These are phyloP conservation scores for Exophiala sp. DNA, from an alignment of 2,329 filamentous ascomycete species.

Conservation along the genomic window DNA sequence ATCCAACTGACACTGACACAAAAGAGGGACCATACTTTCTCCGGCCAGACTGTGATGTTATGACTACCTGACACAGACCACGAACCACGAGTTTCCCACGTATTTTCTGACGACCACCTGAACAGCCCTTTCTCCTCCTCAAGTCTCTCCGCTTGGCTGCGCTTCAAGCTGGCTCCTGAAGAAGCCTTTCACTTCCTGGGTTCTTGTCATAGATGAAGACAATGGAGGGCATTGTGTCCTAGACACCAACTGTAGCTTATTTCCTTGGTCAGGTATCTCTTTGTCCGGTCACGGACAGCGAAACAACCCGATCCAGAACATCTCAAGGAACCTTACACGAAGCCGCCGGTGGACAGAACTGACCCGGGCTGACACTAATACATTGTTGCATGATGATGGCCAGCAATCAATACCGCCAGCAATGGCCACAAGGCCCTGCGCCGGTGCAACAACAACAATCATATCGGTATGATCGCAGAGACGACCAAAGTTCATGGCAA, in stretches of 20 bases:
- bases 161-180: neutral
- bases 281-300: neutral
- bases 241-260: neutral
- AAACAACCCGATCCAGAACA: neutral
- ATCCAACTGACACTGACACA: neutral
- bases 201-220: neutral
- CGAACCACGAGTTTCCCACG: neutral
- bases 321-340: neutral
- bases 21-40: neutral
- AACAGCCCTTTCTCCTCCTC: neutral
- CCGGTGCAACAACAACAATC: constrained; percentile 9
- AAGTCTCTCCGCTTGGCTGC: neutral
- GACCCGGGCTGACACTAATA: neutral
- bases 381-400: constrained; percentile 9
- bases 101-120: neutral
- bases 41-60: neutral
- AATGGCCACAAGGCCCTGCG: constrained; percentile 20
- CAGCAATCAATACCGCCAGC: constrained; percentile 19
- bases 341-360: neutral
- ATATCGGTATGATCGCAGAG: constrained; percentile 18
- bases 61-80: neutral
- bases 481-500: constrained; percentile 21
- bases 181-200: neutral
- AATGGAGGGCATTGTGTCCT: neutral
- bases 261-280: neutral